These are phyloP conservation scores for Trametes coccinea DNA, from an alignment of 768 basidiomycete species.

Conservation along the genomic window DNA sequence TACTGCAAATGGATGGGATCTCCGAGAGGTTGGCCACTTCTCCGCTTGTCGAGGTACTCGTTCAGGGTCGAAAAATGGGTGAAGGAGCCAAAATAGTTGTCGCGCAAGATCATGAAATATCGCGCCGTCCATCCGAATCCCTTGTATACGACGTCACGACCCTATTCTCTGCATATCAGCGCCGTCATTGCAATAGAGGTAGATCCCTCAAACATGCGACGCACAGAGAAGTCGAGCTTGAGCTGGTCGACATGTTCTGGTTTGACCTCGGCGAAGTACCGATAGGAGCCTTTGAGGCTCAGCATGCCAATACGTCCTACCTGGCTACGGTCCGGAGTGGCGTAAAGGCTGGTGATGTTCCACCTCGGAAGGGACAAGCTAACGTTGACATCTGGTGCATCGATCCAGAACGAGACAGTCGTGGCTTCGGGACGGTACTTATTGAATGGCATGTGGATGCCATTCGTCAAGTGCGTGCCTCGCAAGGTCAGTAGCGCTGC, in stretches of 20 bases:
- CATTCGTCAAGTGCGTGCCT: constrained; percentile 55
- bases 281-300: constrained; percentile 67
- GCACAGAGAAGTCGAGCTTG: constrained; percentile 62
- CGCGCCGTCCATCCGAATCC: constrained; percentile 86
- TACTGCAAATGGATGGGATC: constrained; percentile 84
- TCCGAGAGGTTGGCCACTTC: constrained; percentile 59
- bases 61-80: constrained; percentile 88
- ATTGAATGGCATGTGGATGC: constrained; percentile 63
- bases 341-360: constrained; percentile 81
- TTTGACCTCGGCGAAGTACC: constrained; percentile 65
- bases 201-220: constrained; percentile 17
- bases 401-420: constrained; percentile 62
- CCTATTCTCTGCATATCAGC: constrained; percentile 36
- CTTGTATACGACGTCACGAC: constrained; percentile 59
- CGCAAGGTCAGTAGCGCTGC: constrained; percentile 71
- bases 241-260: constrained; percentile 80
- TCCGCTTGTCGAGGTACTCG: constrained; percentile 79
- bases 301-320: constrained; percentile 62
- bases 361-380: constrained; percentile 79
- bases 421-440: constrained; percentile 72
- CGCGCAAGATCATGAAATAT: constrained; percentile 83
- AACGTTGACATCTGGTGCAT: constrained; percentile 57
- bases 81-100: constrained; percentile 94
- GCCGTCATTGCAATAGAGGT: constrained; percentile 1
- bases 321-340: constrained; percentile 56